phyloP scores from a whole-genome alignment of 2,329 filamentous ascomycete genomes.

The Pestalotiopsis sp. region DNA sequence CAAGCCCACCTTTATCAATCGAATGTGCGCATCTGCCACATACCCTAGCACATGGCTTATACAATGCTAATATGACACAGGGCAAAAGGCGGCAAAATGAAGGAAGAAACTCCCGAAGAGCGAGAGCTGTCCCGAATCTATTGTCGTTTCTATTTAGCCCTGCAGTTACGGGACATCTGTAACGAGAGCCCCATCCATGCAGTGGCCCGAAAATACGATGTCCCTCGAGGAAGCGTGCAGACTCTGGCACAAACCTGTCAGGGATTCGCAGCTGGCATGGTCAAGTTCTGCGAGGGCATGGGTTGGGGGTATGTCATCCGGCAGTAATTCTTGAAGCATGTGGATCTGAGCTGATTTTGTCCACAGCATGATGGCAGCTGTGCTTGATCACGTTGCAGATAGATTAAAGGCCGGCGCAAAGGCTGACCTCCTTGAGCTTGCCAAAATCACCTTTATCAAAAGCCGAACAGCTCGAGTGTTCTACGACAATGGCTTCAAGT shows the following conservation, averaged over 20 bases:
- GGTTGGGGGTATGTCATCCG: constrained; percentile 62
- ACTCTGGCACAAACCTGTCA: constrained; percentile 75
- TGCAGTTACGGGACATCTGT: constrained; percentile 78
- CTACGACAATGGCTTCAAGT: constrained; percentile 77
- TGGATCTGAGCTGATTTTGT: neutral
- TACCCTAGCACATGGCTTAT: too few relatives aligned
- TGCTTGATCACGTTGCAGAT: constrained; percentile 76
- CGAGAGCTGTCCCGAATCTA: constrained; percentile 66
- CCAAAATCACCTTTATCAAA: constrained; percentile 76
- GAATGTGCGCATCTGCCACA: constrained; percentile 40
- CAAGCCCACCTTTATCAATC: constrained; percentile 67
- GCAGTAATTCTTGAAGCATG: neutral
- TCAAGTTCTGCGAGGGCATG: constrained; percentile 80
- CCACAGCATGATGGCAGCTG: constrained; percentile 66
- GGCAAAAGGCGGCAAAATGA: constrained; percentile 67
- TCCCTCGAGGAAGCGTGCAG: constrained; percentile 72
- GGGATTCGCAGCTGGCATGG: constrained; percentile 78
- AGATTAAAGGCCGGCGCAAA: constrained; percentile 73
- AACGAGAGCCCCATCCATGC: constrained; percentile 74
- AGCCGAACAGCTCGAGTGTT: constrained; percentile 75
- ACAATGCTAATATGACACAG: constrained; percentile 40
- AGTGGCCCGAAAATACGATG: constrained; percentile 72
- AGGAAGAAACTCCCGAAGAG: constrained; percentile 64
- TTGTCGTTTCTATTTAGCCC: constrained; percentile 72
- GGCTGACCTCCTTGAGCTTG: constrained; percentile 70